Conservation (phyloP, 73 alveolate genomes). For the Tetrahymena malaccensis region DNA sequence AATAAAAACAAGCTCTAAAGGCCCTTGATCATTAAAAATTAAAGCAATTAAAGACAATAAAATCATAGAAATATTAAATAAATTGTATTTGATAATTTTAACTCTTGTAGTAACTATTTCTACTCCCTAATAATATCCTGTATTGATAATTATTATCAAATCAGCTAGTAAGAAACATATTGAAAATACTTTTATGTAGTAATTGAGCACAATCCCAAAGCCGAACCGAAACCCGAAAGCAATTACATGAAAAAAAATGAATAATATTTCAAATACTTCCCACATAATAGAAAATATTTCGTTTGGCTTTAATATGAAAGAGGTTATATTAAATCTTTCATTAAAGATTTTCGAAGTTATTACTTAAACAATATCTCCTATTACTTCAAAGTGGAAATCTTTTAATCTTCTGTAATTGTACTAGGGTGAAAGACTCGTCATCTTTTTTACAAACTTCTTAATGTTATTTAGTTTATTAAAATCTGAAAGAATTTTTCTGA, state of each 20-base stretch:
- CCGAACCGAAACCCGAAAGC: neutral
- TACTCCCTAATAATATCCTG: neutral
- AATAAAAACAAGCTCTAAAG: neutral
- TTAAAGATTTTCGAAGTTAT: neutral
- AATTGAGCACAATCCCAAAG: neutral
- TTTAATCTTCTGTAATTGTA: neutral
- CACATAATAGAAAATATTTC: neutral
- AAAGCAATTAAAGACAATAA: neutral
- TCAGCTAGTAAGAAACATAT: neutral
- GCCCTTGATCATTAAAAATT: neutral
- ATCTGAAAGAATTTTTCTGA: neutral
- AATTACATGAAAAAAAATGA: neutral
- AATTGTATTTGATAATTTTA: neutral
- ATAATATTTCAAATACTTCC: neutral
- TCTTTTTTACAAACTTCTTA: neutral
- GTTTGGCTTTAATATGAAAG: neutral
- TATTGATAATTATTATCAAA: neutral
- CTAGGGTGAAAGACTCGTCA: neutral
- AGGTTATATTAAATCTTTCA: neutral
- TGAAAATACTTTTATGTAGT: neutral
- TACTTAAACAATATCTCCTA: neutral
- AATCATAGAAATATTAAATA: neutral
- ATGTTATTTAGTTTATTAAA: neutral
- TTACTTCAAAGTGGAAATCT: neutral
- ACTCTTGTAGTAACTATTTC: neutral